Evolutionary conservation across 495 filamentous ascomycete species (phyloP), one percentile per base, ranked within the genome.

Genomic region (Amphirosellinia nigrospora): DNA sequence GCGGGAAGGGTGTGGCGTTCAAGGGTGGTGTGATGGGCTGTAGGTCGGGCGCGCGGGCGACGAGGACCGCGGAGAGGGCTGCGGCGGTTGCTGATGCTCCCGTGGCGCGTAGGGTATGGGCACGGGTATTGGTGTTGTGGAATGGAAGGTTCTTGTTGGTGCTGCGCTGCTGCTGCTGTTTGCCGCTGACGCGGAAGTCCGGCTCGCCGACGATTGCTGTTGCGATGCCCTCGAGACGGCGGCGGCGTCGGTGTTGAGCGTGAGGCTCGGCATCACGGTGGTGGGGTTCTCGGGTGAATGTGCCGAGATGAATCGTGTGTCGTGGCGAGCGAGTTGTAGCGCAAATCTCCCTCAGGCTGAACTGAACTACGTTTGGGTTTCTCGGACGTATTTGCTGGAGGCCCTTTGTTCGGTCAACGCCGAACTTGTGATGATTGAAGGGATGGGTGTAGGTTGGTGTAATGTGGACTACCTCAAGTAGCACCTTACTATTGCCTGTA

Each of bases 21-120:
- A 80, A 72, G 0, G 79, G 79, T 3, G 83, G 83, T 9, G 83
- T 85, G 71, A 85, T 82, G 83, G 84, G 60, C 80, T 83, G 70
- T 84, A 73, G 39, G 82, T 75, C 7, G 83, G 84, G 23, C 78
- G 77, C 36, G 66, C 56, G 9, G 82, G 80, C 32, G 80, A 78
- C 15, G 75, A 68, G 5, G 79, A 68, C 45, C 73, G 75, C 45
- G 72, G 13, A 32, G 64, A 68, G 7, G 52, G 48, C 21, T 72
- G 69, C 30, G 52, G 52, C 19, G 28, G 63, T 11, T 21, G 63
- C 63, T 38, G 34, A 34, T 38, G 59, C 50, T 70, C 59, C 6
- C 60, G 59, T 13, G 68, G 53, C 8, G 50, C 32, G 43, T 64
- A 71, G 46, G 61, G 39, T 32, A 60, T 23, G 28, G 72, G 64